These are phyloP conservation scores for Nitzschia sp. DNA, from an alignment of 108 stramenopile genomes.

Conservation along the genomic window DNA sequence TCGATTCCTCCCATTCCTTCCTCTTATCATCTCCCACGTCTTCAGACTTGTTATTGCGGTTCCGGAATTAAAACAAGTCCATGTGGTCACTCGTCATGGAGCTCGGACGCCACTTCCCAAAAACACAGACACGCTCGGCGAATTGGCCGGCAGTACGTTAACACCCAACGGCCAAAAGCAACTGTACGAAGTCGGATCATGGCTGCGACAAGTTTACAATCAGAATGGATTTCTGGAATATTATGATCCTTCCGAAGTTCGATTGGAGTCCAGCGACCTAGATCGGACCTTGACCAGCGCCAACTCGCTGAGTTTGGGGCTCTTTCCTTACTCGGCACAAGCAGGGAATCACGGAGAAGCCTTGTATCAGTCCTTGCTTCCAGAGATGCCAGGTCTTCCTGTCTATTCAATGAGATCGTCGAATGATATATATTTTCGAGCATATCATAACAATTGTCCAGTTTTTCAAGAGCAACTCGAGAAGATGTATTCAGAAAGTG, in stretches of 20 bases:
- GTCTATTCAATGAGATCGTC: conserved; percentile 18
- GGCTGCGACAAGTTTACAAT: conserved; percentile 33
- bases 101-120: conserved; percentile 33
- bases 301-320: conserved; percentile 44
- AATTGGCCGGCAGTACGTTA: conserved; percentile 18
- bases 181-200: conserved; percentile 37
- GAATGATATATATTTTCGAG: conserved; percentile 45
- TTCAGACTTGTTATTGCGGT: background rate
- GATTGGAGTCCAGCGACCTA: conserved; percentile 38
- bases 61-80: conserved; percentile 33
- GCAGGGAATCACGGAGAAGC: conserved; percentile 15
- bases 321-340: conserved; percentile 29
- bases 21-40: background rate
- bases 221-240: conserved; percentile 3
- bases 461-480: conserved; percentile 19
- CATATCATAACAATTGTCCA: conserved; percentile 45
- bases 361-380: conserved; percentile 6
- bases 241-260: conserved; percentile 24
- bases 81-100: conserved; percentile 56
- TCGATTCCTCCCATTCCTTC: background rate
- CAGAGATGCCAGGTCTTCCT: conserved; percentile 31
- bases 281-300: conserved; percentile 52
- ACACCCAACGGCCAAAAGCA: conserved; percentile 44
- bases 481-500: conserved; percentile 28
- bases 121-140: conserved; percentile 19